Evolutionary conservation across 345 rosid genomes (phyloP), one percentile per base, ranked within the genome.

Genomic region (Passiflora organensis): DNA sequence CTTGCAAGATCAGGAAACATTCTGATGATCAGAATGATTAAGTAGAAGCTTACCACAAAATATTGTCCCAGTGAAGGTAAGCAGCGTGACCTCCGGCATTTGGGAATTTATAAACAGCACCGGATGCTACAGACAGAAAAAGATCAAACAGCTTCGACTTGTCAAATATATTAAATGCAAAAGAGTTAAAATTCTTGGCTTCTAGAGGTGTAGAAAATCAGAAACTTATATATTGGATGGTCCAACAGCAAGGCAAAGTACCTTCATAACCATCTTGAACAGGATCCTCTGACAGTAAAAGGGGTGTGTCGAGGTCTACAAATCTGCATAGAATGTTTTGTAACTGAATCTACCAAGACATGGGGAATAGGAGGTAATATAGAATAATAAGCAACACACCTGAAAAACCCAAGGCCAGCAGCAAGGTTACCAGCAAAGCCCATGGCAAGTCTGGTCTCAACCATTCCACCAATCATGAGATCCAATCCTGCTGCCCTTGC

Each of bases 381-480:
- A n/a, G n/a, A n/a, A n/a, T n/a, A n/a, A n/a, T n/a, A 28, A 48
- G 25, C 2, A 41, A 20, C 21, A 41, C 67, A 82, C 96, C 77
- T 84, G 79, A 93, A 93, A 75, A 82, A 81, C 2, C 96, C 95
- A 49, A 82, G 58, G 47, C 99, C 96, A 37, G 96, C 96, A 57
- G 98, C 86, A 60, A 91, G 88, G 70, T 88, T 95, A 42, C 94
- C 91, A 2, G 95, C 88, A 70, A 91, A 88, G 39, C 94, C 99
- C 95, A 91, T 91, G 32, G 91, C 95, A 47, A 93, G 61, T 67
- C 93, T 79, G 22, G 96, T 93, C 75, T 93, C 99, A 54, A 88
- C 96, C 99, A 93, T 84, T 56, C 96, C 99, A 55, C 89, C 96
- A 23, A 88, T 82, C 95, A 89, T 88, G 25, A 86, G 79, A 62